These are phyloP conservation scores for Xerocomellus intermedius DNA, from an alignment of 768 basidiomycete species.

Conservation along the genomic window DNA sequence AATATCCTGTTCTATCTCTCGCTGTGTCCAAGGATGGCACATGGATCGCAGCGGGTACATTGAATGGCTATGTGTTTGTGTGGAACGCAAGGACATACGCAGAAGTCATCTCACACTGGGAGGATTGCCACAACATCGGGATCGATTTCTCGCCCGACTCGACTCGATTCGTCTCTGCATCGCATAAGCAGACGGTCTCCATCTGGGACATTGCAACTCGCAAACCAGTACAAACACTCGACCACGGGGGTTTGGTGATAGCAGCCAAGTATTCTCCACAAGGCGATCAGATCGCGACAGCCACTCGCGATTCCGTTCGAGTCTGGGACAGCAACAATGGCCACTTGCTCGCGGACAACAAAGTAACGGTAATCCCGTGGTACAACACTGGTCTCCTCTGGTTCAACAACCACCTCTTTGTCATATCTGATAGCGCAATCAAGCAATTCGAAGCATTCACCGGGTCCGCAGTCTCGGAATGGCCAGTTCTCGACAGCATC, in stretches of 20 bases:
- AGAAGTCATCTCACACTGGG: background rate
- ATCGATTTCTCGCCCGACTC: conserved; percentile 7
- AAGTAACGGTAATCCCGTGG: too few relatives aligned
- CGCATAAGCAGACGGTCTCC: background rate
- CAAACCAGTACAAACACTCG: background rate
- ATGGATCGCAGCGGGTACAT: background rate
- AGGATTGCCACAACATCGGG: background rate
- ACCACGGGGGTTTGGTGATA: background rate
- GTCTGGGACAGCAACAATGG: too few relatives aligned
- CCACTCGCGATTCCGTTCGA: background rate
- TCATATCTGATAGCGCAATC: too few relatives aligned
- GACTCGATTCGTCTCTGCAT: background rate
- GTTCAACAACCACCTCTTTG: too few relatives aligned
- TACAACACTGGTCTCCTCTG: too few relatives aligned
- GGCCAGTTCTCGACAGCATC: too few relatives aligned
- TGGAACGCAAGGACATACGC: background rate
- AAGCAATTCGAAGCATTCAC: too few relatives aligned
- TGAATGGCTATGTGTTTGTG: background rate
- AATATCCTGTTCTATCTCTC: background rate
- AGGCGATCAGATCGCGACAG: background rate
- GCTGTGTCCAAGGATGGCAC: background rate
- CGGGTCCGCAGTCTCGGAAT: too few relatives aligned
- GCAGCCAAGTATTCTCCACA: background rate
- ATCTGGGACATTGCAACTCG: background rate
- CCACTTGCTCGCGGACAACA: too few relatives aligned